phyloP scores from a whole-genome alignment of 176 grass and related monocot genomes.

The Aegilops umbellulata region DNA sequence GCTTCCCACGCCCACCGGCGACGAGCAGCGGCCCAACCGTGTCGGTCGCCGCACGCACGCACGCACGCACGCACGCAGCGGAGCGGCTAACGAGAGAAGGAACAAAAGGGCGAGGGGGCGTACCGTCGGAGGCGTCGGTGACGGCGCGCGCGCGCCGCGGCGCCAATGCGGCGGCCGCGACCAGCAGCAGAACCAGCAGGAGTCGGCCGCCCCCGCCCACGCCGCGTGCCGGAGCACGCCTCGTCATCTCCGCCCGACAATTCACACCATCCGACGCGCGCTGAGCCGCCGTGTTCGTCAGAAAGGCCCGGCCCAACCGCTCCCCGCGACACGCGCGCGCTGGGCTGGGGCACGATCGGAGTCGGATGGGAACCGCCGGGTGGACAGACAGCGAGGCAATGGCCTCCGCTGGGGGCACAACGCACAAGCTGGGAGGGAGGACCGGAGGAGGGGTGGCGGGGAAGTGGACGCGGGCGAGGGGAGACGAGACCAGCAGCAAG shows the following conservation, averaged over 20 bases:
- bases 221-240: neutral
- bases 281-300: neutral
- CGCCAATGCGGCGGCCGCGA: slow-evolving; percentile 30
- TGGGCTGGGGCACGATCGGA: neutral
- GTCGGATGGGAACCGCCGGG: neutral
- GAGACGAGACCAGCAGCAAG: neutral
- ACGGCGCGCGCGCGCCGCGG: slow-evolving; percentile 26
- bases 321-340: neutral
- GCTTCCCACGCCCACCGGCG: no score
- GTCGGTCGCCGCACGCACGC: no score
- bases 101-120: neutral
- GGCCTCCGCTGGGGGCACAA: neutral
- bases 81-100: neutral
- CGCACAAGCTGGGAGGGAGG: no score
- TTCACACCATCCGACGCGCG: slow-evolving; percentile 36
- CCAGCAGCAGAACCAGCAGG: neutral
- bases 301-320: neutral
- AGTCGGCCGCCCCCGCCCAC: neutral
- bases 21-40: no score
- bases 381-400: neutral
- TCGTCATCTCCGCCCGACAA: neutral
- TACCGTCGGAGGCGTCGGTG: slow-evolving; percentile 46
- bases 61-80: neutral
- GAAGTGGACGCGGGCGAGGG: neutral
- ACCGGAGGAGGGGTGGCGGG: neutral